Conservation (phyloP, 148 eudicot species). For the Rhododendron molle region DNA sequence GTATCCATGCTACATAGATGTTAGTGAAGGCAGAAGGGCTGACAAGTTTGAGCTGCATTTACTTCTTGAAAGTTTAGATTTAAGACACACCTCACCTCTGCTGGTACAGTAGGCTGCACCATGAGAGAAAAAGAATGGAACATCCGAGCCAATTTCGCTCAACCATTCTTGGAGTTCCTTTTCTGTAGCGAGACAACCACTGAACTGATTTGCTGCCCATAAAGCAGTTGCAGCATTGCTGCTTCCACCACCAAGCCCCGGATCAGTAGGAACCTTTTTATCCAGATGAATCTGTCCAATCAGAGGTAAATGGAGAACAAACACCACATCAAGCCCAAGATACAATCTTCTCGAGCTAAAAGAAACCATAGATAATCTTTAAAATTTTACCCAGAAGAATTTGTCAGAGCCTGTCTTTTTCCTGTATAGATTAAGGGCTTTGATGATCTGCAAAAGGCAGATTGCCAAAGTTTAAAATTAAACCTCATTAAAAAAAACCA, state of each 20-base stretch:
- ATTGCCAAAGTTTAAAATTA: constrained; percentile 6
- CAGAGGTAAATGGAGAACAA: constrained; percentile 2
- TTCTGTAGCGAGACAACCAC: constrained; percentile 78
- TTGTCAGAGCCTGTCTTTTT: constrained; percentile 80
- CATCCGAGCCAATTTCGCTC: constrained; percentile 93
- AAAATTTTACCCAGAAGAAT: constrained; percentile 66
- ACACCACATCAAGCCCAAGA: background rate
- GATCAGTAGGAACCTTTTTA: constrained; percentile 96
- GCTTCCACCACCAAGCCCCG: constrained; percentile 98
- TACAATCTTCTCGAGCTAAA: background rate
- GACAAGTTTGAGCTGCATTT: background rate
- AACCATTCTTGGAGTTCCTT: constrained; percentile 95
- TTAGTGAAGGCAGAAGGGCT: background rate
- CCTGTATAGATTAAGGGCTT: constrained; percentile 77
- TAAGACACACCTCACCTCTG: constrained; percentile 82
- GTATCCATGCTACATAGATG: background rate
- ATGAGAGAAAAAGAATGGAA: constrained; percentile 90
- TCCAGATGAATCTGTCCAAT: constrained; percentile 76
- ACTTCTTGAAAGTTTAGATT: background rate
- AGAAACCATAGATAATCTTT: background rate
- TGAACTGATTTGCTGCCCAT: constrained; percentile 97
- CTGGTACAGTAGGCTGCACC: constrained; percentile 98
- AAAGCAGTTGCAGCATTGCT: constrained; percentile 97
- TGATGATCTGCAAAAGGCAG: constrained; percentile 63
- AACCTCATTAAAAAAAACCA: background rate